Conservation (phyloP, 352 stramenopile genomes). For the Pythium phragmitis region DNA sequence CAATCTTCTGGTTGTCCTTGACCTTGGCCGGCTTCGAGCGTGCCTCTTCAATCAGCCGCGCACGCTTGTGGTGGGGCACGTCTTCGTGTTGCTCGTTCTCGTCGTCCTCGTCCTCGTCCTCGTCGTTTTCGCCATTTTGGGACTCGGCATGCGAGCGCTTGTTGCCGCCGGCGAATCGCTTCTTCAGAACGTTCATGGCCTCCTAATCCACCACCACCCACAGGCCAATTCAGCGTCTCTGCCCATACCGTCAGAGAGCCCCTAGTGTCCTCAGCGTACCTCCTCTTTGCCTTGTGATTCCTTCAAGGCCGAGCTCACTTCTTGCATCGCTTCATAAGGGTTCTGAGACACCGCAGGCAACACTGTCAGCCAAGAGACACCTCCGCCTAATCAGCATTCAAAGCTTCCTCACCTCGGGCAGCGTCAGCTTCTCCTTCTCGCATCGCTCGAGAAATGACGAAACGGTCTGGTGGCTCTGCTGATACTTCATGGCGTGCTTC, state of each 20-base stretch:
- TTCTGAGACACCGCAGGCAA: conserved; percentile 25
- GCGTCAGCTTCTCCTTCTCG: conserved; percentile 37
- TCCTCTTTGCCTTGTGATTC: conserved; percentile 33
- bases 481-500: conserved; percentile 30
- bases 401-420: conserved; percentile 33
- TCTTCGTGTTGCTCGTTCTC: conserved; percentile 25
- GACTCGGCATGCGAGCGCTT: conserved; percentile 29
- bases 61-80: conserved; percentile 56
- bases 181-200: conserved; percentile 35
- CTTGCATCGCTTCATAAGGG: conserved; percentile 36
- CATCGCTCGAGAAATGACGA: conserved; percentile 38
- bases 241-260: not conserved
- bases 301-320: conserved; percentile 35
- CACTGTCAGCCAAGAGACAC: not conserved
- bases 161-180: conserved; percentile 30
- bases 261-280: conserved; percentile 2
- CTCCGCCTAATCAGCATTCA: too few relatives aligned
- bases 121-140: conserved; percentile 18
- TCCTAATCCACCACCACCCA: conserved; percentile 14
- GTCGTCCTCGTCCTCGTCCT: conserved; percentile 6
- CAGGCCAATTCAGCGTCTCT: not conserved
- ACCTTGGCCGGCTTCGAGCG: conserved; percentile 42
- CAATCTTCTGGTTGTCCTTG: conserved; percentile 68
- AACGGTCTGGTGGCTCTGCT: conserved; percentile 23
- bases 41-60: conserved; percentile 53